Evolutionary conservation across 164 flowering plant species (phyloP), one percentile per base, ranked within the genome.

Genomic region (Vitis amurensis): DNA sequence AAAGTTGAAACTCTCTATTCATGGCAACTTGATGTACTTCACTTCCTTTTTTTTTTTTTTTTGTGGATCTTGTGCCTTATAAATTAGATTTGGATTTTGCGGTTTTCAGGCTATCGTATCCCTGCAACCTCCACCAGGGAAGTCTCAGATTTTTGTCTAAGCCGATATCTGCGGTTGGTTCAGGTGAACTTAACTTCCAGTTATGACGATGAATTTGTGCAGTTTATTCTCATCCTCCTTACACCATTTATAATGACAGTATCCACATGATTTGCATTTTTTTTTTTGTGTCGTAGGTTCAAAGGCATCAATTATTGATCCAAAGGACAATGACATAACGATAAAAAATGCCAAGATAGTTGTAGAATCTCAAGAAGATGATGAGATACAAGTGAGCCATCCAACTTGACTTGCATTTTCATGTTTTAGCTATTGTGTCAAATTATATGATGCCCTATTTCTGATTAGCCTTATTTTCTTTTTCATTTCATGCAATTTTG

Each of bases 321-420:
- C 76, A 49, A 66, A 79, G 65, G 90, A 70, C 12, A 71, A 76
- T 73, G 72, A 63, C 27, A 19, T 82, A 49, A 68, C 59, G 4
- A 55, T 86, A 68, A 81, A 76, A 68, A 73, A 77, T 63, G 89
- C 86, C 10, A 79, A 80, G 71, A 70, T 88, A 68, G 79, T 77
- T 66, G 79, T 87, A 17, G 93, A 86, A 67, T 89, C 89, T 56
- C 78, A 77, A 59, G 82, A 86, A 55, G 85, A 80, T 58, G 77
- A 83, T 47, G 83, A 73, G 79, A 76, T 89, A 15, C 84, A 85
- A 68, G 96, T 91, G 67, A 84, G 86, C 50, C 19, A 27, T 15
- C 31, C 10, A 29, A 29, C 48, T 23, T 70, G 55, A 10, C 61
- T 47, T 11, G 30, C 57, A 29, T 15, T 48, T 16, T 61, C 59